Evolutionary conservation across 2,329 filamentous ascomycete genomes (phyloP).

Genomic region (Torrubiellomyces zombiae): DNA sequence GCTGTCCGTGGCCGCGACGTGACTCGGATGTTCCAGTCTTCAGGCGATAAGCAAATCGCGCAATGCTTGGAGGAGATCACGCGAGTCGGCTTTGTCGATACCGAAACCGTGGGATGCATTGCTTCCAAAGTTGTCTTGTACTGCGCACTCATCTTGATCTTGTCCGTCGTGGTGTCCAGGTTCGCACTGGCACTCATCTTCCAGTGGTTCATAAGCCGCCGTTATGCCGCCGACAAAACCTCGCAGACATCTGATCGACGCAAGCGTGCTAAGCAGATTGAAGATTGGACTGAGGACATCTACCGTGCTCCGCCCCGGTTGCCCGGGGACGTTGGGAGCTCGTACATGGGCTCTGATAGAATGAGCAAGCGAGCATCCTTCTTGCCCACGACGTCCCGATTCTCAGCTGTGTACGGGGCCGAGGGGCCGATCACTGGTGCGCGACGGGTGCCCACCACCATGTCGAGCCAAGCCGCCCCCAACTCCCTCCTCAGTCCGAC

Average conservation of each 20-base stretch:
- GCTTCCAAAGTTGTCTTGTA: constrained; percentile 95
- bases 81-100: constrained; percentile 91
- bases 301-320: constrained; percentile 79
- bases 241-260: constrained; percentile 68
- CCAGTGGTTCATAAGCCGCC: constrained; percentile 87
- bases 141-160: constrained; percentile 77
- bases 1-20: constrained; percentile 70
- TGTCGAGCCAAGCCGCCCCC: constrained; percentile 75
- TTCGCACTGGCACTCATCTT: constrained; percentile 83
- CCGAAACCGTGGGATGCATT: constrained; percentile 91
- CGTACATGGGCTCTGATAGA: constrained; percentile 47
- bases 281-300: constrained; percentile 96
- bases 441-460: constrained; percentile 61
- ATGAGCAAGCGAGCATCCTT: constrained; percentile 73
- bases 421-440: constrained; percentile 36
- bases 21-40: constrained; percentile 70
- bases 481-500: constrained; percentile 55
- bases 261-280: constrained; percentile 80
- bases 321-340: constrained; percentile 55
- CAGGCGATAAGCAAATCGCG: constrained; percentile 62
- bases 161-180: constrained; percentile 72
- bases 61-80: constrained; percentile 86
- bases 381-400: constrained; percentile 83
- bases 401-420: constrained; percentile 75
- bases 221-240: constrained; percentile 72